Conservation (phyloP, 768 basidiomycete species). For the Erythrobasidium yunnanense region DNA sequence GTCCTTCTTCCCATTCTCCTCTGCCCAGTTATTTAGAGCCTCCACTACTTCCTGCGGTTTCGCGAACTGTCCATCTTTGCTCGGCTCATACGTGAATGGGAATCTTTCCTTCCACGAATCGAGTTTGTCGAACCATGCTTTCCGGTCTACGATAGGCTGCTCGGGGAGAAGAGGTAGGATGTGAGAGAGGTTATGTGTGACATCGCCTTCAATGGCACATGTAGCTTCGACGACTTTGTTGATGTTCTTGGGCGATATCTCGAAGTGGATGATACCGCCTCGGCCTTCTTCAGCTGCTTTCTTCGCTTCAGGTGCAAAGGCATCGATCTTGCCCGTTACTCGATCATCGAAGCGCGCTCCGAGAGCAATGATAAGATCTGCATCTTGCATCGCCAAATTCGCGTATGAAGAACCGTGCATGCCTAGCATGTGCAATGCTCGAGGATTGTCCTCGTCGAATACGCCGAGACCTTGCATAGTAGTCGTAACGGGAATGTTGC, state of each 20-base stretch:
- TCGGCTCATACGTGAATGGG: slow-evolving; percentile 77
- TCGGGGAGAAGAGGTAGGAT: slow-evolving; percentile 57
- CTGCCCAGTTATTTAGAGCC: slow-evolving; percentile 74
- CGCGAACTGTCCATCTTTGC: slow-evolving; percentile 54
- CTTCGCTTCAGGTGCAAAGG: slow-evolving; percentile 80
- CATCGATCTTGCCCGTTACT: slow-evolving; percentile 78
- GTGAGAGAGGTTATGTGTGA: slow-evolving; percentile 64
- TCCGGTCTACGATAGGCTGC: slow-evolving; percentile 47
- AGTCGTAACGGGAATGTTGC: slow-evolving; percentile 94
- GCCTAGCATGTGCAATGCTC: slow-evolving; percentile 89
- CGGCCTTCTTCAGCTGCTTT: slow-evolving; percentile 72
- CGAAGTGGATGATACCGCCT: slow-evolving; percentile 98
- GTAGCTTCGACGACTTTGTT: slow-evolving; percentile 96
- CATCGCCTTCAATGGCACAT: slow-evolving; percentile 88
- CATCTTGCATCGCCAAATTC: slow-evolving; percentile 93
- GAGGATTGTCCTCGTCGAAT: slow-evolving; percentile 75
- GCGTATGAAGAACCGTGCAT: slow-evolving; percentile 98
- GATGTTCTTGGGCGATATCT: slow-evolving; percentile 95
- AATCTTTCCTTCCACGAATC: slow-evolving; percentile 71
- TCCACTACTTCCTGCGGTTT: slow-evolving; percentile 97
- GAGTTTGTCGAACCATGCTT: slow-evolving; percentile 74
- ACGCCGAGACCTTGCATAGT: slow-evolving; percentile 91
- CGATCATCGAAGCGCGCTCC: slow-evolving; percentile 96
- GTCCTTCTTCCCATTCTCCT: slow-evolving; percentile 65
- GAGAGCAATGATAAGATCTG: slow-evolving; percentile 93